Conservation (phyloP, 495 filamentous ascomycete species). For the Tuber umbilicatum region DNA sequence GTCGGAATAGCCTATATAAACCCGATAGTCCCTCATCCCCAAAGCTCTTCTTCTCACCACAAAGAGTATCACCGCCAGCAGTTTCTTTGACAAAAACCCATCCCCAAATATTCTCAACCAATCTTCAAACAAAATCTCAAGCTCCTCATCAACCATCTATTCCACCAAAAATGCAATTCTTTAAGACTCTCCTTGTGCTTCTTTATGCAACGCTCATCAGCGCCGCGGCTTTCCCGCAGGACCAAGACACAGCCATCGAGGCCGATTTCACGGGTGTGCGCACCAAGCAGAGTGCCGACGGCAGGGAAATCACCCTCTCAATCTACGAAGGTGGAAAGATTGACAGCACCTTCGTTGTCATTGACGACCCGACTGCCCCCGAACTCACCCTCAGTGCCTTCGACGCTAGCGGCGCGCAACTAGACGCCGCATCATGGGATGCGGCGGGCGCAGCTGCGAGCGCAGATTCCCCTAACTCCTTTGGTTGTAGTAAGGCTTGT, state of each 20-base stretch:
- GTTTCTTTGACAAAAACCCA: neutral
- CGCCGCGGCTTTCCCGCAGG: neutral
- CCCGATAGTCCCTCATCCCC: neutral
- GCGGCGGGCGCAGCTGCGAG: neutral
- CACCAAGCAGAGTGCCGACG: neutral
- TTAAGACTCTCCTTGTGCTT: neutral
- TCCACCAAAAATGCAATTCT: neutral
- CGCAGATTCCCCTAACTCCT: neutral
- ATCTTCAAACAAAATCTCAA: neutral
- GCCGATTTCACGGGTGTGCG: neutral
- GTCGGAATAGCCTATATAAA: neutral
- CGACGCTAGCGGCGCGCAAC: neutral
- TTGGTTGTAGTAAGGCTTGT: neutral
- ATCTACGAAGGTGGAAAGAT: neutral
- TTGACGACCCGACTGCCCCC: neutral
- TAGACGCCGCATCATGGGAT: neutral
- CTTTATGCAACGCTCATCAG: neutral
- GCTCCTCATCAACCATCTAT: neutral
- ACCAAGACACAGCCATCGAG: neutral
- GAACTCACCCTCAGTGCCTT: neutral
- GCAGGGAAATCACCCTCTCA: neutral
- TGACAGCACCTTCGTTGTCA: neutral
- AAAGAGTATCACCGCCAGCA: neutral
- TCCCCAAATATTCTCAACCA: neutral
- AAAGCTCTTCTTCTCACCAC: neutral